Evolutionary conservation across 768 basidiomycete species (phyloP).

Genomic region (Mycena rebaudengoi): DNA sequence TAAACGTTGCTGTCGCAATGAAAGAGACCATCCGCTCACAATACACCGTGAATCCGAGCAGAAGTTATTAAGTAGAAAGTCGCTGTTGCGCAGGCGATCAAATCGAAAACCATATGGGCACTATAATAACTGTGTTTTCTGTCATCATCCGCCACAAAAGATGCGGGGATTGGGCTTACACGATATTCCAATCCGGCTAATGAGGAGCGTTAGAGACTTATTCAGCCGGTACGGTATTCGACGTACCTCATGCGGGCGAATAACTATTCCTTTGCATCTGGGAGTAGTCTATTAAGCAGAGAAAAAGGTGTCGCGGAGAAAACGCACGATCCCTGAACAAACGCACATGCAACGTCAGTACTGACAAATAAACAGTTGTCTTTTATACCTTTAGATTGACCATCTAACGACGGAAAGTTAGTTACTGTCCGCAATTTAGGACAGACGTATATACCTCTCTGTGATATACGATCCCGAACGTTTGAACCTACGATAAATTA

Average conservation of each 20-base stretch:
- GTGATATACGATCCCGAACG: slow-evolving; percentile 17
- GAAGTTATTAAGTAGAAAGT: slow-evolving; percentile 3
- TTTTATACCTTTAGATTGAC: neutral
- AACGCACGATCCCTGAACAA: slow-evolving; percentile 7
- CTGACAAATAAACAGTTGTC: neutral
- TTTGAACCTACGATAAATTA: slow-evolving; percentile 8
- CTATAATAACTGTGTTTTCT: slow-evolving; percentile 5
- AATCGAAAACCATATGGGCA: slow-evolving; percentile 11
- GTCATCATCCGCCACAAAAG: neutral
- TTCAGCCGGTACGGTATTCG: neutral
- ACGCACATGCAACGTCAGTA: slow-evolving; percentile 2
- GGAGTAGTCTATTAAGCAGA: neutral
- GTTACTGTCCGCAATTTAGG: neutral
- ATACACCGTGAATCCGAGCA: neutral
- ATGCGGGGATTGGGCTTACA: neutral
- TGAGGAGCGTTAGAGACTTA: neutral
- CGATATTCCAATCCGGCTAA: slow-evolving; percentile 23
- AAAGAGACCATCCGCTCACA: neutral
- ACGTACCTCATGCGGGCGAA: slow-evolving; percentile 1
- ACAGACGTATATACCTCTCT: neutral
- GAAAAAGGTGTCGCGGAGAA: neutral
- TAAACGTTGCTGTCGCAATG: neutral
- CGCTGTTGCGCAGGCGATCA: slow-evolving; percentile 5
- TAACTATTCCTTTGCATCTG: slow-evolving; percentile 19
- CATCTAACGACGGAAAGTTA: neutral